Evolutionary conservation across 495 filamentous ascomycete genomes (phyloP).

Genomic region (Aspergillus cavernicola): DNA sequence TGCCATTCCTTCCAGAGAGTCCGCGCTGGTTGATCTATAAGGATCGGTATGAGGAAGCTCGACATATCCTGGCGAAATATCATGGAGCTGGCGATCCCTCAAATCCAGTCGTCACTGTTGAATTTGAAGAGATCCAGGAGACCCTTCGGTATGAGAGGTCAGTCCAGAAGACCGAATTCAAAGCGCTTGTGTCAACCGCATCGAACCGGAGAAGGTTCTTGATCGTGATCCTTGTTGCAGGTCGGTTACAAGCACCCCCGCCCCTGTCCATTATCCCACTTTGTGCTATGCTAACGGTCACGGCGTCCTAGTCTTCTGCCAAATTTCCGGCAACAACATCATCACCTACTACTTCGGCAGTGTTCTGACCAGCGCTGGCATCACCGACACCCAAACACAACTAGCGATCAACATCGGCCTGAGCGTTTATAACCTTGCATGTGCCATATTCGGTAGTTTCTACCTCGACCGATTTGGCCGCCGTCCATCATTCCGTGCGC

Average conservation of each 20-base stretch:
- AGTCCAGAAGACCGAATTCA: background rate
- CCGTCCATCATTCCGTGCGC: background rate
- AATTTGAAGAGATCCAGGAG: background rate
- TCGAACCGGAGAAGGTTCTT: background rate
- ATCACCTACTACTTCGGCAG: background rate
- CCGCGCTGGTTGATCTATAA: background rate
- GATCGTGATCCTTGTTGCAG: background rate
- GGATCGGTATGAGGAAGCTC: too few relatives aligned
- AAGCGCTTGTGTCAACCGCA: too few relatives aligned
- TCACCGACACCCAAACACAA: background rate
- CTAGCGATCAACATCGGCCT: background rate
- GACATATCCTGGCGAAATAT: background rate
- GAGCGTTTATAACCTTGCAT: background rate
- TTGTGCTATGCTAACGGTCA: background rate
- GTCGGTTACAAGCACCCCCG: background rate
- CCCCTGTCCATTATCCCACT: background rate
- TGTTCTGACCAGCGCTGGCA: background rate
- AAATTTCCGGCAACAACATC: background rate
- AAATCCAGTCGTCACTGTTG: background rate
- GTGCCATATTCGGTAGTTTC: too few relatives aligned
- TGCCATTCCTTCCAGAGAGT: background rate
- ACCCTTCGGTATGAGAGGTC: background rate
- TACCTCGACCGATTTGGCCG: background rate
- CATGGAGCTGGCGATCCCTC: background rate
- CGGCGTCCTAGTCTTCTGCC: too few relatives aligned